A percentile compares a stretch with the other conserved stretches of the same genome.
phyloP scores from a whole-genome alignment of 495 filamentous ascomycete species.

The Daldinia grandis region DNA sequence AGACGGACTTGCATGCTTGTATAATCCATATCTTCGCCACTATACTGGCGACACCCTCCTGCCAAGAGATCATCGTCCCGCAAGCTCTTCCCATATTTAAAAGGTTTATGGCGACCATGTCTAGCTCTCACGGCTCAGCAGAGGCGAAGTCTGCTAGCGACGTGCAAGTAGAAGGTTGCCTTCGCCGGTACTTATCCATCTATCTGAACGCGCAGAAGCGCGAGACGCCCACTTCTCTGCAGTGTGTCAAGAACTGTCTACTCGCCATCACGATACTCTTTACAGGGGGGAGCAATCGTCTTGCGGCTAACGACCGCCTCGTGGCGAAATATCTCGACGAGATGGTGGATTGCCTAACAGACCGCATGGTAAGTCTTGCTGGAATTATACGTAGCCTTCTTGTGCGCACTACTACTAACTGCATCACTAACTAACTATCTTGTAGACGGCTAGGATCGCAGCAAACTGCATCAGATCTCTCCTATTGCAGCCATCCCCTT shows the following conservation, averaged over 20 bases:
- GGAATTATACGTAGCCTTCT: constrained; percentile 25
- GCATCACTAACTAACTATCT: neutral
- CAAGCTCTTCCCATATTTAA: constrained; percentile 91
- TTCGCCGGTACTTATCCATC: constrained; percentile 80
- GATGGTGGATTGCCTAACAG: constrained; percentile 83
- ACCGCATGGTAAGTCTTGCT: constrained; percentile 64
- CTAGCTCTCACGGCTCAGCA: constrained; percentile 50
- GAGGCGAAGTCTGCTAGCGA: constrained; percentile 53
- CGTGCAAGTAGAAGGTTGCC: constrained; percentile 70
- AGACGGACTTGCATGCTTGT: constrained; percentile 94
- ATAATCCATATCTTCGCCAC: constrained; percentile 96
- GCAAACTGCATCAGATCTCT: constrained; percentile 87
- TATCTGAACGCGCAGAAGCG: constrained; percentile 84
- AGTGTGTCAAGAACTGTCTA: constrained; percentile 93
- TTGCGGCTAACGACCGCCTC: constrained; percentile 76
- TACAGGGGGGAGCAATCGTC: constrained; percentile 75
- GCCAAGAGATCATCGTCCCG: constrained; percentile 87
- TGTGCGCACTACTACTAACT: neutral
- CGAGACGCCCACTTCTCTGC: constrained; percentile 78
- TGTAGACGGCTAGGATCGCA: constrained; percentile 82
- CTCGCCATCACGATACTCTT: constrained; percentile 88
- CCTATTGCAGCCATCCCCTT: constrained; percentile 69
- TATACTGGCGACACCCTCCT: constrained; percentile 85
- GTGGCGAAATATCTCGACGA: constrained; percentile 75
- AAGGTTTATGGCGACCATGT: constrained; percentile 82